These are phyloP conservation scores for Cadophora luteo-olivacea DNA, from an alignment of 2,329 filamentous ascomycete genomes.

Conservation along the genomic window DNA sequence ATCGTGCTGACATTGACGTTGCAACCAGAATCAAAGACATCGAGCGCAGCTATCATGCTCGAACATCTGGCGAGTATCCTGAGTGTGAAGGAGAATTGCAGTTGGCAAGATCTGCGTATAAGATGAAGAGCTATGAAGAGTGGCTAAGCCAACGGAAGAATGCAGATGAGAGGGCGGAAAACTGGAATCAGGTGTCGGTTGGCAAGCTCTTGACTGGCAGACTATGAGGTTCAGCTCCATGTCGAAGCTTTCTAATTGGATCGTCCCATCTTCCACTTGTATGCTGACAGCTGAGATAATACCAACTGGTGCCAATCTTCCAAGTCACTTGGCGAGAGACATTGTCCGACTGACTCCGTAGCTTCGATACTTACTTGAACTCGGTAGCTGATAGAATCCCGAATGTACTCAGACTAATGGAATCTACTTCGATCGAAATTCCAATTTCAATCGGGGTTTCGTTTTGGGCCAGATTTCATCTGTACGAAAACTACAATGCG, in stretches of 20 bases:
- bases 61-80: conserved; percentile 26
- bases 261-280: neutral
- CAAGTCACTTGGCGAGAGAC: too few relatives aligned
- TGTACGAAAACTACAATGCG: neutral
- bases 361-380: too few relatives aligned
- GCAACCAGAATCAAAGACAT: conserved; percentile 25
- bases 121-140: conserved; percentile 32
- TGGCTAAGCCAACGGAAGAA: conserved; percentile 24
- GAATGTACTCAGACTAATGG: neutral
- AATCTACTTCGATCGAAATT: too few relatives aligned
- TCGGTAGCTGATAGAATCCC: neutral
- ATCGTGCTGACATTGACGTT: neutral
- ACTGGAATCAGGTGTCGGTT: conserved; percentile 30
- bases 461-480: too few relatives aligned
- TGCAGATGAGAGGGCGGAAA: conserved; percentile 3
- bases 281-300: neutral
- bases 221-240: neutral
- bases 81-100: conserved; percentile 19
- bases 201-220: conserved; percentile 26
- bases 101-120: conserved; percentile 26
- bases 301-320: neutral
- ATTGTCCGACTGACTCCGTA: neutral
- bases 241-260: neutral
- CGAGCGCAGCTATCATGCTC: conserved; percentile 24
- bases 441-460: too few relatives aligned